These are phyloP conservation scores for Saitozyma sp. DNA, from an alignment of 768 basidiomycete genomes.

Conservation along the genomic window DNA sequence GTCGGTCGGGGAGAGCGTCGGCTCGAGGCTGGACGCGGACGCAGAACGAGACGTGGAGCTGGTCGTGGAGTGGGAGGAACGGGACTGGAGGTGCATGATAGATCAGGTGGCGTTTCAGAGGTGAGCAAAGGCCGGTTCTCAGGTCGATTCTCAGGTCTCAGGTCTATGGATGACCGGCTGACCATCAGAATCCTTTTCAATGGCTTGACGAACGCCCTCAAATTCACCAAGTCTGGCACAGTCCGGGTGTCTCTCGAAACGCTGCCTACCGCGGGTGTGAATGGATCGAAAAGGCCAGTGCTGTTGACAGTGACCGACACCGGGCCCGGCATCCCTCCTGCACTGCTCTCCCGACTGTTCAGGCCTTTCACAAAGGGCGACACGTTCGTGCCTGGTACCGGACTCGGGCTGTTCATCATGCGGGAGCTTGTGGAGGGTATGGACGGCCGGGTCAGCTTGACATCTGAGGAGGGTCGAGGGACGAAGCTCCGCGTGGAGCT, in stretches of 20 bases:
- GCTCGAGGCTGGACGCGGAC: no score
- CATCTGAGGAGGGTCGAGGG: slow-evolving; percentile 14
- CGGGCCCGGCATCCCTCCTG: slow-evolving; percentile 28
- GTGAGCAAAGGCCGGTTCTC: slow-evolving; percentile 14
- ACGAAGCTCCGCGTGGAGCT: slow-evolving; percentile 27
- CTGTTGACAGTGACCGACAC: slow-evolving; percentile 19
- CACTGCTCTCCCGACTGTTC: slow-evolving; percentile 22
- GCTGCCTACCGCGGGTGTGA: slow-evolving; percentile 7
- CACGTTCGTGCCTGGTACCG: slow-evolving; percentile 29
- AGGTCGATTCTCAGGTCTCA: background rate
- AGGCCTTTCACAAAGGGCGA: slow-evolving; percentile 42
- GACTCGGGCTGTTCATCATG: slow-evolving; percentile 43
- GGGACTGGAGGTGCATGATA: slow-evolving; percentile 31
- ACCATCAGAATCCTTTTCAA: slow-evolving; percentile 35
- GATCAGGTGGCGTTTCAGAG: slow-evolving; percentile 32
- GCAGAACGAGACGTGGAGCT: background rate
- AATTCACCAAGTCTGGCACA: slow-evolving; percentile 70
- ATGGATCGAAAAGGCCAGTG: slow-evolving; percentile 16
- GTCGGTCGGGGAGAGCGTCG: no score
- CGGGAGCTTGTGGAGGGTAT: slow-evolving; percentile 28
- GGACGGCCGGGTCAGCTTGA: slow-evolving; percentile 24
- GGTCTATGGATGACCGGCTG: background rate
- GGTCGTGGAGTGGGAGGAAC: slow-evolving; percentile 29
- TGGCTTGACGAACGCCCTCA: slow-evolving; percentile 74
- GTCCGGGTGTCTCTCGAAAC: slow-evolving; percentile 63